These are phyloP conservation scores for Pseudogymnoascus sp. DNA, from an alignment of 2,329 filamentous ascomycete genomes.

Conservation along the genomic window DNA sequence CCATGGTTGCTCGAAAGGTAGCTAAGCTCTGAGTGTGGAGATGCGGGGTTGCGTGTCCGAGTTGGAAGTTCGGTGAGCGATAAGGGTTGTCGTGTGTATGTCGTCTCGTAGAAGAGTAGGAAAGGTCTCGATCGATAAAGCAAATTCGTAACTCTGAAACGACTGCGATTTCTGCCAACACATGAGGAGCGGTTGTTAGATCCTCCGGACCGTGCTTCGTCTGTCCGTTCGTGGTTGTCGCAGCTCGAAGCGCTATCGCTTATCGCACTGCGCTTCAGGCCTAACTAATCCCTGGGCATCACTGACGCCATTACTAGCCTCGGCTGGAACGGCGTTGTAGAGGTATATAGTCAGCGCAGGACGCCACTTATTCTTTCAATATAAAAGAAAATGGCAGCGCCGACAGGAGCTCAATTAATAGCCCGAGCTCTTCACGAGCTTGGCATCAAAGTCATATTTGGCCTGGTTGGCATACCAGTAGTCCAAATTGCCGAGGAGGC, in stretches of 20 bases:
- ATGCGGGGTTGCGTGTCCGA: conserved; percentile 3
- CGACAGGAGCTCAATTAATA: conserved; percentile 22
- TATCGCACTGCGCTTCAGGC: conserved; percentile 1
- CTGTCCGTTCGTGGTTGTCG: conserved; percentile 7
- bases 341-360: not conserved
- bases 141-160: conserved; percentile 1
- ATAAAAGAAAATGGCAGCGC: conserved; percentile 5
- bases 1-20: conserved; percentile 18
- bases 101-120: not conserved
- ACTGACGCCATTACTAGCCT: conserved; percentile 7
- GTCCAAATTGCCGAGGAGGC: conserved; percentile 50
- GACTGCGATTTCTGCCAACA: conserved; percentile 7
- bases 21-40: conserved; percentile 1
- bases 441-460: conserved; percentile 25
- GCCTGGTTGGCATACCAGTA: conserved; percentile 34
- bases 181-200: conserved; percentile 7
- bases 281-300: conserved; percentile 1
- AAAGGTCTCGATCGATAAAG: not conserved
- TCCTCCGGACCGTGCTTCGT: conserved; percentile 4
- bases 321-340: not conserved
- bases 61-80: not conserved
- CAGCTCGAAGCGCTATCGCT: conserved; percentile 1
- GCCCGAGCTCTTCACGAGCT: conserved; percentile 23
- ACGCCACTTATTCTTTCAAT: conserved; percentile 2
- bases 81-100: not conserved